A percentile compares a stretch with the other conserved stretches of the same genome.
Conservation (phyloP, 2,329 filamentous ascomycete species). For the Colletotrichum sp. region DNA sequence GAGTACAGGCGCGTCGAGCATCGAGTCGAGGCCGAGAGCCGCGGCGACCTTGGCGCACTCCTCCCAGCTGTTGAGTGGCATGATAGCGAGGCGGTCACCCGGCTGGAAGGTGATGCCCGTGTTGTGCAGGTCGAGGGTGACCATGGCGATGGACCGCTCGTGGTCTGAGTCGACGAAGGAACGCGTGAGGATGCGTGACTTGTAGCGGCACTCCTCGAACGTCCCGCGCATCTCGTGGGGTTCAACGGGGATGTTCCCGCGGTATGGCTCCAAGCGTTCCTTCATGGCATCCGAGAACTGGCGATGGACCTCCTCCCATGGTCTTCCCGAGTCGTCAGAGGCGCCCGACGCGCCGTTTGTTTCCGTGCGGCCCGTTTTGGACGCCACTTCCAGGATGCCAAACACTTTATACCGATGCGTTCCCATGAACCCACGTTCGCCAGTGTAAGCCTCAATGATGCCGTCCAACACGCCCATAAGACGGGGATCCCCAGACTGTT, state of each 20-base stretch:
- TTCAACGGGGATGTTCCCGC: constrained; percentile 50
- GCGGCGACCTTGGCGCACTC: constrained; percentile 60
- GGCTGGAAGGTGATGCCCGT: constrained; percentile 59
- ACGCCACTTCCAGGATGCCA: constrained; percentile 58
- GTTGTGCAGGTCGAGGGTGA: constrained; percentile 56
- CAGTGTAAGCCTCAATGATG: constrained; percentile 60
- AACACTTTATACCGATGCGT: constrained; percentile 63
- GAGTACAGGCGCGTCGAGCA: constrained; percentile 45
- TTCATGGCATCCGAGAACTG: constrained; percentile 61
- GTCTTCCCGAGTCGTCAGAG: constrained; percentile 41
- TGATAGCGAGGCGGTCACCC: constrained; percentile 57
- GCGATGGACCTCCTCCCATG: constrained; percentile 56
- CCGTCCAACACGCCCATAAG: constrained; percentile 59
- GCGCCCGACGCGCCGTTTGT: constrained; percentile 57
- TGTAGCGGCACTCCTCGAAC: constrained; percentile 59
- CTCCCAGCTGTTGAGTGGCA: constrained; percentile 60
- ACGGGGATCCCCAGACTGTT: constrained; percentile 51
- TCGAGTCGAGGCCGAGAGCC: constrained; percentile 51
- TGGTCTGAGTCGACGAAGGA: constrained; percentile 51
- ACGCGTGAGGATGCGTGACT: constrained; percentile 47
- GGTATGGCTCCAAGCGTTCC: constrained; percentile 54
- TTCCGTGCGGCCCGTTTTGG: constrained; percentile 56
- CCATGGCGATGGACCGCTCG: constrained; percentile 49
- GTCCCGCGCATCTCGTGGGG: constrained; percentile 60
- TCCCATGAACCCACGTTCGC: constrained; percentile 61